Evolutionary conservation across 2,329 filamentous ascomycete genomes (phyloP).

Genomic region (Ascochyta koolunga): DNA sequence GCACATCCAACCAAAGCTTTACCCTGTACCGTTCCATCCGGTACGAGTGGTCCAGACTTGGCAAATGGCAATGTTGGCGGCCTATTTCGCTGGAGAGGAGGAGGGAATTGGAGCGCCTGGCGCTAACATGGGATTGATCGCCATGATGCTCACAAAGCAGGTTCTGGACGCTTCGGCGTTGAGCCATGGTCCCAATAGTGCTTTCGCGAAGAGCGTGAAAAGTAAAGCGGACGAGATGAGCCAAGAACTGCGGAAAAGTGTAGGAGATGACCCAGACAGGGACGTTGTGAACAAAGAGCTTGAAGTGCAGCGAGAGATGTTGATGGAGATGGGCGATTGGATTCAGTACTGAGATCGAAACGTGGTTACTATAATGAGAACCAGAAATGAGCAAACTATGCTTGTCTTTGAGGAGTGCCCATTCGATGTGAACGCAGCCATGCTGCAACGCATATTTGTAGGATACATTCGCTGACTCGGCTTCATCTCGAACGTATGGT

Average conservation of each 20-base stretch:
- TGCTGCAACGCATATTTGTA: no score
- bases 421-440: no score
- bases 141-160: constrained; percentile 52
- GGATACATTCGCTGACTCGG: no score
- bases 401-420: no score
- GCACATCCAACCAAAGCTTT: constrained; percentile 59
- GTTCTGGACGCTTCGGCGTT: constrained; percentile 46
- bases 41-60: constrained; percentile 59
- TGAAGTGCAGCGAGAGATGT: constrained; percentile 32
- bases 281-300: constrained; percentile 32
- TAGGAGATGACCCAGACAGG: constrained; percentile 28
- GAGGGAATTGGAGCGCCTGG: constrained; percentile 35
- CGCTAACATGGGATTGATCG: constrained; percentile 51
- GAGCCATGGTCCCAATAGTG: constrained; percentile 52
- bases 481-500: no score
- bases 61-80: constrained; percentile 47
- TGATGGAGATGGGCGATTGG: constrained; percentile 42
- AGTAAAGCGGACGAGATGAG: constrained; percentile 46
- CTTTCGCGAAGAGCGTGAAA: constrained; percentile 50
- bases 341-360: constrained; percentile 7
- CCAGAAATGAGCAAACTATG: no score
- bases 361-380: no score
- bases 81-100: constrained; percentile 38
- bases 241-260: constrained; percentile 24
- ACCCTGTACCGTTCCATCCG: constrained; percentile 57